Base-by-base conservation (phyloP, 805 yeast species). In the Metschnikowia santaceciliae region DNA sequence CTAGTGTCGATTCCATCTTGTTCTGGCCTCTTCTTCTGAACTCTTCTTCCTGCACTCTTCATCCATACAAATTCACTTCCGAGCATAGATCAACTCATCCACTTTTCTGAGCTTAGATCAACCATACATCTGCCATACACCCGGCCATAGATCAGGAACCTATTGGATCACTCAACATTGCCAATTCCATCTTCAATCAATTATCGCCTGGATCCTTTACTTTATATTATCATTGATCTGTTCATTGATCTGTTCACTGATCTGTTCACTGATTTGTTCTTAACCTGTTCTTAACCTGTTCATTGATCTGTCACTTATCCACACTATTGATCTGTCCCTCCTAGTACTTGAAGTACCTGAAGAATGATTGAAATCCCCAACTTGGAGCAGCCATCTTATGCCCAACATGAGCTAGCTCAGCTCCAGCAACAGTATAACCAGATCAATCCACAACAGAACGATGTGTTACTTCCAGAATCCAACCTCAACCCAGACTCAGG, bases 351-450 rank as follows among this genome's bases (percentile, higher is more conserved):
- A 26, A 33, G 15, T 14, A n/a, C 35, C 15, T 5, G 15, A 33
- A 33, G 23, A n/a, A 74, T 74, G 78, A 74, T 74, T 50, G 78
- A 74, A 54, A 74, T 74, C 35, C 78, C 78, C 6, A 72, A 70
- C 54, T 63, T 74, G 55, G 75, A 71, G 34, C 70, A 69, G 48
- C 56, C 58, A 10, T 20, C 54, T 32, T 58, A 53, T 46, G 59
- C 53, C 8, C 57, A 50, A 43, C 58, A 51, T 17, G 58, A 55
- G 50, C 54, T 59, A 15, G 49, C 40, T 20, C 61, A 52, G 41
- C 55, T 54, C 39, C 60, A 53, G 44, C 54, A 55, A 42, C 60
- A 53, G 40, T 58, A 53, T 52, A 54, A 52, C 39, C 60, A 49
- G 41, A 38, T 39, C 26, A 23, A 32, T 37, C 32, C 11, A 32